Evolutionary conservation across 495 filamentous ascomycete genomes (phyloP).

Genomic region (Pseudotulostoma volvatum): DNA sequence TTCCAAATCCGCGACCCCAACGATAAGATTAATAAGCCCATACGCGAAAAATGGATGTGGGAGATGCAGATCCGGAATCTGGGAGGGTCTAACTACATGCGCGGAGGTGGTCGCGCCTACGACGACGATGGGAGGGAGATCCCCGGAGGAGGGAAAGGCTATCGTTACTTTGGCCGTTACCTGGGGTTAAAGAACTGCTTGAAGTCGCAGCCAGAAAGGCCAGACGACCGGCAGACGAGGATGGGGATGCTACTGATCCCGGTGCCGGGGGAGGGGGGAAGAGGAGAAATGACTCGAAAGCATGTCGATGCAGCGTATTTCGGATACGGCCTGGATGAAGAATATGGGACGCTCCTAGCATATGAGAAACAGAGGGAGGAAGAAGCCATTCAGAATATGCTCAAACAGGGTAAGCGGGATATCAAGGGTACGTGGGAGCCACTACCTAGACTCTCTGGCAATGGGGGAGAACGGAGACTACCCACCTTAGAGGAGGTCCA

Average conservation of each 20-base stretch:
- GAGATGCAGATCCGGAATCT: conserved; percentile 88
- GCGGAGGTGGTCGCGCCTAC: conserved; percentile 65
- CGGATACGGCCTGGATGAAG: conserved; percentile 86
- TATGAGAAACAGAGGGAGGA: conserved; percentile 77
- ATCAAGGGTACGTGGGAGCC: conserved; percentile 56
- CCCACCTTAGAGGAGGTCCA: conserved; percentile 81
- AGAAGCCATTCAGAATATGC: conserved; percentile 54
- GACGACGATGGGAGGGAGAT: conserved; percentile 90
- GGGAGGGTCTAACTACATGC: conserved; percentile 95
- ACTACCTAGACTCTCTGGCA: conserved; percentile 70
- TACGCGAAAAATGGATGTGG: conserved; percentile 98
- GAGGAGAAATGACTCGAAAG: conserved; percentile 53
- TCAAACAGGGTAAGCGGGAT: conserved; percentile 28
- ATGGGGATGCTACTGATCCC: conserved; percentile 35
- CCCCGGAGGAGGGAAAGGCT: conserved; percentile 75
- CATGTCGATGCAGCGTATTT: conserved; percentile 91
- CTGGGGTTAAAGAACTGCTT: conserved; percentile 46
- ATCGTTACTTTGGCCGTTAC: conserved; percentile 84
- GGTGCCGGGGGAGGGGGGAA: conserved; percentile 46
- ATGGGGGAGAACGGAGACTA: conserved; percentile 69
- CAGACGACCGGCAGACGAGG: conserved; percentile 40
- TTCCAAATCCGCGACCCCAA: conserved; percentile 96
- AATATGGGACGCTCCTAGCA: conserved; percentile 66
- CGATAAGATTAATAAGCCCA: conserved; percentile 97
- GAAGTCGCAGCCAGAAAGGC: conserved; percentile 44